These are phyloP conservation scores for Starmerella powellii DNA, from an alignment of 805 yeast species.

Conservation along the genomic window DNA sequence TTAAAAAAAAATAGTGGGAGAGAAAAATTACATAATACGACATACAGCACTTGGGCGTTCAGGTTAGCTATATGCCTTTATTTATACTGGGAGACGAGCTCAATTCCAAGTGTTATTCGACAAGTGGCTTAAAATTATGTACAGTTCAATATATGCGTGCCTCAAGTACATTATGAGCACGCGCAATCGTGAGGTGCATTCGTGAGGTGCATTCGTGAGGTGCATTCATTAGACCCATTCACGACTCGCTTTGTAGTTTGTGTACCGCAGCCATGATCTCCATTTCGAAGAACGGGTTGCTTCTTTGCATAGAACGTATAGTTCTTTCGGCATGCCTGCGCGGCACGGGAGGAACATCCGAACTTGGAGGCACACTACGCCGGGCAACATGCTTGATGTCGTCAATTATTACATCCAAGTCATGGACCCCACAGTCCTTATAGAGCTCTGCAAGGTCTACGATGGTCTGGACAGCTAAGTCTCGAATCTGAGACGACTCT, in stretches of 20 bases:
- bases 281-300: neutral
- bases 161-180: too few relatives aligned
- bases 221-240: too few relatives aligned
- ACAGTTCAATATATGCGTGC: too few relatives aligned
- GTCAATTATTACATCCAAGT: neutral
- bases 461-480: conserved; percentile 4
- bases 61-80: too few relatives aligned
- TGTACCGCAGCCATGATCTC: conserved; percentile 1
- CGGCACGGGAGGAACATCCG: conserved; percentile 5
- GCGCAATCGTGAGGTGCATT: too few relatives aligned
- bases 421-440: conserved; percentile 6
- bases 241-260: too few relatives aligned
- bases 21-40: conserved; percentile 12
- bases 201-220: too few relatives aligned
- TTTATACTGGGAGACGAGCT: too few relatives aligned
- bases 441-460: conserved; percentile 6
- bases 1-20: neutral
- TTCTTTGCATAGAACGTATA: neutral
- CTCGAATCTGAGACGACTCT: neutral
- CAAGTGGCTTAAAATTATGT: too few relatives aligned
- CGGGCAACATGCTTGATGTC: neutral
- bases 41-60: too few relatives aligned
- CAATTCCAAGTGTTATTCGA: too few relatives aligned
- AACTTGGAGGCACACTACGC: neutral
- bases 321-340: conserved; percentile 10